Base-by-base conservation (phyloP, 2,329 filamentous ascomycete genomes). In the Ophiocordyceps camponoti-leonardi region DNA sequence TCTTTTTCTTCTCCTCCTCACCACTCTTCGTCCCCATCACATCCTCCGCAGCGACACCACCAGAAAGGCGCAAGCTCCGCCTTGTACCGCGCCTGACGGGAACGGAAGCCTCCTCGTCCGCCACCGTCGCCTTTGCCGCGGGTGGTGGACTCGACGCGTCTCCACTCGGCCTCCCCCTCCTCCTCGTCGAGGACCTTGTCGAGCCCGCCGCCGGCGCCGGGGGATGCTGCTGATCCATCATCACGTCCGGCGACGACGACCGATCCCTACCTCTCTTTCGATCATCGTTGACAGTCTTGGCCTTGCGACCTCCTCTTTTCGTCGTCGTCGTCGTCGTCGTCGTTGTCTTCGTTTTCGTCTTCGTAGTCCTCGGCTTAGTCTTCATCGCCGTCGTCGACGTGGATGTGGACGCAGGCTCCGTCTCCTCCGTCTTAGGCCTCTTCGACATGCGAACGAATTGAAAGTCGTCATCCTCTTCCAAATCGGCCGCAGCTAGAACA, bases 391-490 rank as follows among this genome's bases (percentile, higher is more conserved):
- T n/a, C 44, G 56, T 49, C 19, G 58, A 56, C 53, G 68, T 69
- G 56, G 70, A 73, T 41, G 61, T 60, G 44, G 56, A n/a, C n/a
- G n/a, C n/a, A n/a, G n/a, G 63, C 43, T 65, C 63, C 16, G 65
- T 59, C 47, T 71, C 65, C 47, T 70, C 69, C 41, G 73, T 72
- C 63, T 81, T 86, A 49, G 71, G 69, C 55, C 75, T 66, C 57
- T 83, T 83, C 12, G 79, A 68, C 49, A 72, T 78, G 52, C 83
- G 75, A 50, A 79, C 77, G 59, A 87, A 88, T 47, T 77, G 69
- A 54, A 88, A 88, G 50, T 84, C 84, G 54, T 83, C 83, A 65
- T 84, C 79, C 55, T 83, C 75, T 60, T 88, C 83, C 54, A 85
- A 81, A 44, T 65, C 60, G 41, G 56, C 54, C 49, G 56, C 57